Percentiles rank a stretch among this genome's conserved stretches.
phyloP scores from a whole-genome alignment of 169 alveolate species.

The Eimeria necatrix region DNA sequence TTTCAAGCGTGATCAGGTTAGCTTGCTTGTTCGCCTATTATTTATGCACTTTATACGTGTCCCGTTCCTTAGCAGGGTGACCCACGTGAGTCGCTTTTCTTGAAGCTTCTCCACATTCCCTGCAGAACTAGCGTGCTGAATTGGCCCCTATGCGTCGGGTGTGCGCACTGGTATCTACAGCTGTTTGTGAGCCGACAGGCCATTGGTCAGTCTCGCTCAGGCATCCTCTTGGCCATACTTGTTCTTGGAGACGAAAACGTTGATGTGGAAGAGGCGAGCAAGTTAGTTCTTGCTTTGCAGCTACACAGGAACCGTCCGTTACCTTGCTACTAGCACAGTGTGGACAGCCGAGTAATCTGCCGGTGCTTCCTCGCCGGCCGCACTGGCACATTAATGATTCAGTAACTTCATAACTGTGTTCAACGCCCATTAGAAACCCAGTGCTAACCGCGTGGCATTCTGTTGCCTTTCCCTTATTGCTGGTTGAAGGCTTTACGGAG shows the following conservation, averaged over 20 bases:
- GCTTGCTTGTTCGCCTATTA: background rate
- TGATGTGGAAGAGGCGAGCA: slow-evolving; percentile 80
- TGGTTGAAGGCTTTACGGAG: slow-evolving; percentile 64
- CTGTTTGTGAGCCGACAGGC: slow-evolving; percentile 66
- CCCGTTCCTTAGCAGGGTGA: background rate
- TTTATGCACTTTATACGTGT: background rate
- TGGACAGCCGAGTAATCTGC: background rate
- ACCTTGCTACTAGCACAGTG: background rate
- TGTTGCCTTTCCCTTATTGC: too few relatives aligned
- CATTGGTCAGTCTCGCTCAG: slow-evolving; percentile 36
- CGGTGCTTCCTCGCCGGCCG: background rate
- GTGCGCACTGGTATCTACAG: slow-evolving; percentile 30
- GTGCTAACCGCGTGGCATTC: too few relatives aligned
- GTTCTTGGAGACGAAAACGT: slow-evolving; percentile 78
- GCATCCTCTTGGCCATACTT: slow-evolving; percentile 68
- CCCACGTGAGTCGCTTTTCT: too few relatives aligned
- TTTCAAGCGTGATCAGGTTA: slow-evolving; percentile 70
- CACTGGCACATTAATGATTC: background rate
- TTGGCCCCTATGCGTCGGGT: too few relatives aligned
- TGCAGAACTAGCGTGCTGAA: background rate
- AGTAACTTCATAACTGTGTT: background rate
- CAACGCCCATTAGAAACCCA: too few relatives aligned
- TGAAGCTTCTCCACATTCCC: background rate
- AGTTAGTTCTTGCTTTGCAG: slow-evolving; percentile 22
- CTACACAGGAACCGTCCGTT: background rate